Percentiles rank a stretch among this genome's conserved stretches.
phyloP scores from a whole-genome alignment of 495 filamentous ascomycete species.

The Penicillium chermesinum region DNA sequence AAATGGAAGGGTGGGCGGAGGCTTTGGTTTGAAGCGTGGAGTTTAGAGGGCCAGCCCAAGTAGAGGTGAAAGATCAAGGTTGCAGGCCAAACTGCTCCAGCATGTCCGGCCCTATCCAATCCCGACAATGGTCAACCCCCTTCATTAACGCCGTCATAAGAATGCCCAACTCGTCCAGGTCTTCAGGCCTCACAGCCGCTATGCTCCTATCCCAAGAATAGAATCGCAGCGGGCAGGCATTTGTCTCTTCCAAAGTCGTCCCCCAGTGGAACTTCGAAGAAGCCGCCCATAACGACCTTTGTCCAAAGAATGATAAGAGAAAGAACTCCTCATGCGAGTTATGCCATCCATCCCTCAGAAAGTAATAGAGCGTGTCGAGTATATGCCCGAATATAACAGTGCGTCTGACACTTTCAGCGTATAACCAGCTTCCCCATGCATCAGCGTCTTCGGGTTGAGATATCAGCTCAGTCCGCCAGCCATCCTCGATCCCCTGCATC shows the following conservation, averaged over 20 bases:
- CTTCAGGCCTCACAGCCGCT: not conserved
- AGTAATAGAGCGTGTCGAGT: conserved; percentile 6
- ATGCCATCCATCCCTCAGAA: conserved; percentile 12
- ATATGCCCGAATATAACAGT: conserved; percentile 4
- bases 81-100: not conserved
- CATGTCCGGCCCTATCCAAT: not conserved
- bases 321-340: conserved; percentile 4
- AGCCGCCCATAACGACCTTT: conserved; percentile 7
- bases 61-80: not conserved
- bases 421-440: conserved; percentile 2
- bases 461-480: not conserved
- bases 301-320: conserved; percentile 5
- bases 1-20: not conserved
- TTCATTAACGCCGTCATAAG: not conserved
- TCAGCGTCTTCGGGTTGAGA: not conserved
- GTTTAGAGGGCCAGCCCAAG: not conserved
- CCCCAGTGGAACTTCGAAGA: conserved; percentile 1
- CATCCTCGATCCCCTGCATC: not conserved
- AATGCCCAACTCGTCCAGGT: not conserved
- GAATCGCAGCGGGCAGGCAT: not conserved
- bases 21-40: not conserved
- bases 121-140: not conserved
- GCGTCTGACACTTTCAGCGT: conserved; percentile 7
- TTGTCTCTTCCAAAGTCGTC: not conserved
- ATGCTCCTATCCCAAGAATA: not conserved